A percentile compares a stretch with the other conserved stretches of the same genome.
Evolutionary conservation across 129 eudicot species (phyloP).

Genomic region (Saposhnikovia divaricata): DNA sequence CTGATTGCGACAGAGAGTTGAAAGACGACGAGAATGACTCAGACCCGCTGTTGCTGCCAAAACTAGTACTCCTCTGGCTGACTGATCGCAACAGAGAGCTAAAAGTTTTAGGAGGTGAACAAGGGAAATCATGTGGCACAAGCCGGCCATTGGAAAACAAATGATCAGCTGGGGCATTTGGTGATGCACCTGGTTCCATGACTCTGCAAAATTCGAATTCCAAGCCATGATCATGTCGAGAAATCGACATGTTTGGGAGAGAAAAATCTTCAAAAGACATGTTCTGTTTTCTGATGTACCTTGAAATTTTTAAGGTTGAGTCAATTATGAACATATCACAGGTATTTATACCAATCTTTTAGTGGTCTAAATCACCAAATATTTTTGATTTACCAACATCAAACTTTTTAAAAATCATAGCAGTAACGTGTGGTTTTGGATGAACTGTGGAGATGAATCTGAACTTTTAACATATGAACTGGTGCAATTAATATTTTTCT

Average conservation of each 20-base stretch:
- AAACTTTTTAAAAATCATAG: background rate
- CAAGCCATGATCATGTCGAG: background rate
- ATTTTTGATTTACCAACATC: background rate
- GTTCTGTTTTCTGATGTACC: background rate
- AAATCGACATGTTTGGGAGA: background rate
- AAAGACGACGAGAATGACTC: background rate
- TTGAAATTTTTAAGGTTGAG: background rate
- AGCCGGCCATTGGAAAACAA: conserved; percentile 2
- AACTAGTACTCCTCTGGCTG: background rate
- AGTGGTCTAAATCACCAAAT: background rate
- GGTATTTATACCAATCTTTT: background rate
- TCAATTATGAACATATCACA: background rate
- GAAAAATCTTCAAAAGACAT: background rate
- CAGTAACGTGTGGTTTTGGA: background rate
- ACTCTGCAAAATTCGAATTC: background rate
- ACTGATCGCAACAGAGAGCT: background rate
- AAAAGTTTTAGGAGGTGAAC: background rate
- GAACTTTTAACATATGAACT: background rate
- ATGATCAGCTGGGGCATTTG: conserved; percentile 5
- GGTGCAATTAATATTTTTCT: background rate
- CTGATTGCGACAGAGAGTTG: background rate
- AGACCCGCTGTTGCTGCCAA: background rate
- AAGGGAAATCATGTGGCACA: conserved; percentile 3
- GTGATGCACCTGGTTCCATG: background rate
- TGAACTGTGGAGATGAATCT: background rate